phyloP scores from a whole-genome alignment of 73 alveolate species.

The Tetrahymena borealis region DNA sequence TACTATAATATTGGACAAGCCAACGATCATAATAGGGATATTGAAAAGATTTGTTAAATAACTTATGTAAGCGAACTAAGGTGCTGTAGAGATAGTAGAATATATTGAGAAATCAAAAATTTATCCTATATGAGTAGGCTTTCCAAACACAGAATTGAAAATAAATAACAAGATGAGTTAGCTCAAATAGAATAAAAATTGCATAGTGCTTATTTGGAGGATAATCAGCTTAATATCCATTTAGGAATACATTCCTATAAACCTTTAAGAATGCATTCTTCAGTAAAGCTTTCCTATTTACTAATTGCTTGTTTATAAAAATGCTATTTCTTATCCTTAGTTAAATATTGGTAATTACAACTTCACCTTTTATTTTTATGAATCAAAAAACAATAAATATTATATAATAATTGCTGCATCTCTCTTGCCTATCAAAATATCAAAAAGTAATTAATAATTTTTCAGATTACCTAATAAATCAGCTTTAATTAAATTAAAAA shows the following conservation, averaged over 20 bases:
- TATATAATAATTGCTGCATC: no score
- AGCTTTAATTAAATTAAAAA: no score
- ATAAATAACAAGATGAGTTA: neutral
- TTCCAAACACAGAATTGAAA: neutral
- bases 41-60: neutral
- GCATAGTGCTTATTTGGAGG: neutral
- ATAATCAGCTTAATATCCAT: neutral
- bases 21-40: neutral
- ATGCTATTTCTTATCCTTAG: no score
- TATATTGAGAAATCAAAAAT: neutral
- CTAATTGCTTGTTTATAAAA: no score
- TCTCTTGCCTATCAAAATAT: no score
- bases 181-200: neutral
- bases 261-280: neutral
- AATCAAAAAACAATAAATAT: no score
- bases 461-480: no score
- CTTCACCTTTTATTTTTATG: no score
- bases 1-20: neutral
- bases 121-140: neutral
- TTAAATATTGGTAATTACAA: no score
- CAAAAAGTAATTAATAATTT: no score
- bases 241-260: neutral
- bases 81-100: neutral
- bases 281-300: neutral
- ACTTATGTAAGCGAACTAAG: neutral